phyloP scores from a whole-genome alignment of 2,329 filamentous ascomycete species.

The Thelonectria discophora region DNA sequence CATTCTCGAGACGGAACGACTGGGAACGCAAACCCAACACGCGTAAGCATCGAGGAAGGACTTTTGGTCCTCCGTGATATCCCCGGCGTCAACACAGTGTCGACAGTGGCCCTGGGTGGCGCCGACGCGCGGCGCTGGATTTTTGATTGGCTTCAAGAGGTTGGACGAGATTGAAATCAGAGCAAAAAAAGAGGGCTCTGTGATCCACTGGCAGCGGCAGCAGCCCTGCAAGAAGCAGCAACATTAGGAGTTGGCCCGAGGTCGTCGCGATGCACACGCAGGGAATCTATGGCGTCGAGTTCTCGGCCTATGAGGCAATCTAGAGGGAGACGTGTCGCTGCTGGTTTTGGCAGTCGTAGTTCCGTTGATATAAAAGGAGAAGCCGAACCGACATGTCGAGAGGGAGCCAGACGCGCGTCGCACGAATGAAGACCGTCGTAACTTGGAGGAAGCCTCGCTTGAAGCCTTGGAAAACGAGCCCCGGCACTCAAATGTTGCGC shows the following conservation, averaged over 20 bases:
- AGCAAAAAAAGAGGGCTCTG: not conserved
- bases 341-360: not conserved
- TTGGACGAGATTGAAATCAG: not conserved
- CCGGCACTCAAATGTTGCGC: not conserved
- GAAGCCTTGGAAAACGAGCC: not conserved
- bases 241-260: not conserved
- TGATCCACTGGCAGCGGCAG: not conserved
- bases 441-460: not conserved
- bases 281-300: slow-evolving; percentile 1
- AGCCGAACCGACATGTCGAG: not conserved
- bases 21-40: not conserved
- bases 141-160: not conserved
- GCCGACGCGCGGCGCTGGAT: not conserved
- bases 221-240: not conserved
- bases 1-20: not conserved
- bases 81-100: not conserved
- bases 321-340: not conserved
- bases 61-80: not conserved
- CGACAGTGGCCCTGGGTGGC: not conserved
- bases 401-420: not conserved
- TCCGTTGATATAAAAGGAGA: not conserved
- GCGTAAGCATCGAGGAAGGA: not conserved
- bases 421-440: not conserved
- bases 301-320: not conserved
- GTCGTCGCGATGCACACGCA: not conserved